Base-by-base conservation (phyloP, 2,329 filamentous ascomycete genomes). In the Colletotrichum paranaense region DNA sequence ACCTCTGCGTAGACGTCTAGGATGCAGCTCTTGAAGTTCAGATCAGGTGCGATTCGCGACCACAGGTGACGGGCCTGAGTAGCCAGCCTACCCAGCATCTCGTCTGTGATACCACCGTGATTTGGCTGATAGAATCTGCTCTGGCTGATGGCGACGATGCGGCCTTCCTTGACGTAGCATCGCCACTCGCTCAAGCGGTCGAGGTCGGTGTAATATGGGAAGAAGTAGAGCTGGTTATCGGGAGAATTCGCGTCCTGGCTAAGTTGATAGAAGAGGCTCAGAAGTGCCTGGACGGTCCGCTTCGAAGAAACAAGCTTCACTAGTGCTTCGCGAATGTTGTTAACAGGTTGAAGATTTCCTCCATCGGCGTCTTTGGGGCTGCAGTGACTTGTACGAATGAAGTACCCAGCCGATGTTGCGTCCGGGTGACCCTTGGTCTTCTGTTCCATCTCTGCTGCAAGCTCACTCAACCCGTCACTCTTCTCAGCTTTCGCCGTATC, bases 21-120 rank as follows among this genome's bases (percentile, higher is more conserved):
- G 19, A 22, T 7, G 56, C 26, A 58, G 56, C 26, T 30, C 5
- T 58, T n/a, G 28, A 58, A 58, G 6, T 58, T 4, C 6, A 32
- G 56, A 6, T 32, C 6, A 1, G 28, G 28, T 8, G 26, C 12
- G 5, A 58, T 58, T 1, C 19, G 5, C 0, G 7, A 22, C 26
- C 26, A 32, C 0, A 58, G 56, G 26, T 11, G 14, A 0, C 2
- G 28, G 0, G 19, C 9, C 0, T 58, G 12, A 0, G 6, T 0
- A 1, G 19, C 26, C 5, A 58, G 19, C 19, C 12, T 28, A 0
- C 28, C 1, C 28, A 58, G 28, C 24, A 19, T 28, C 7, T 58
- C 19, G 16, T 58, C 28, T 4, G 16, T 32, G 19, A 58, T 58
- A 9, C 14, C 28, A 0, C 0, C 5, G 19, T 58, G 3, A 5